phyloP scores from a whole-genome alignment of 495 filamentous ascomycete species.

The Neurospora intermedia region DNA sequence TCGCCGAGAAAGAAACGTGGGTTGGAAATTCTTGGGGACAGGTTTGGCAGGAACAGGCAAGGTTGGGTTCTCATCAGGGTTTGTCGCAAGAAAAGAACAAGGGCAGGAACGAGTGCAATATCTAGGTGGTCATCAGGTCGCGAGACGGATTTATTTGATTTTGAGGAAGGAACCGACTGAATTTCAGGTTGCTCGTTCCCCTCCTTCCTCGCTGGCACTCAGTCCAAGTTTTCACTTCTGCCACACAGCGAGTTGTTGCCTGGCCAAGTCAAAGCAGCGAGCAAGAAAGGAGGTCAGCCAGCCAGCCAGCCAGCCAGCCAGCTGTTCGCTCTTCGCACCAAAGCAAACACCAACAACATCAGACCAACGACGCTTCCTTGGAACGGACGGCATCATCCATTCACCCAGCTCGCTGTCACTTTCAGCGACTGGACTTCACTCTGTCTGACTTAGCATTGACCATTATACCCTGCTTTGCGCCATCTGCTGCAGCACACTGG shows the following conservation, averaged over 20 bases:
- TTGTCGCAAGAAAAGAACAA: background rate
- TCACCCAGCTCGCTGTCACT: background rate
- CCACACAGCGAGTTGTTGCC: background rate
- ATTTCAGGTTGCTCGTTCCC: background rate
- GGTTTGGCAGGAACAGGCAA: background rate
- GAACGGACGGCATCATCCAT: background rate
- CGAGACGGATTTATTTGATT: too few species aligned
- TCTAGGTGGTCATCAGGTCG: background rate
- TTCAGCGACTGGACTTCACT: background rate
- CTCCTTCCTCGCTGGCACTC: background rate
- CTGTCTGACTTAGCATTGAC: slow-evolving; percentile 2
- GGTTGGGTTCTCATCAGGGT: background rate
- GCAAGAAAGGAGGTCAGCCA: background rate
- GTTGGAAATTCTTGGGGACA: background rate
- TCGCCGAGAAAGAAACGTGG: background rate
- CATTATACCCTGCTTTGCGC: slow-evolving; percentile 18
- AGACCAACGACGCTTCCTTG: background rate
- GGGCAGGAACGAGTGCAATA: background rate
- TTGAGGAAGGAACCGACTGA: background rate
- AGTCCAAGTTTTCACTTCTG: background rate
- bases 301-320: background rate
- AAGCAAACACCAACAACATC: background rate
- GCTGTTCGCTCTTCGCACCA: background rate
- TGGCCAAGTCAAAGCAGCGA: background rate
- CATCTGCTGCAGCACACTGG: background rate